Evolutionary conservation across 208 protist species (phyloP).

Genomic region (Balamuthia mandrillaris): DNA sequence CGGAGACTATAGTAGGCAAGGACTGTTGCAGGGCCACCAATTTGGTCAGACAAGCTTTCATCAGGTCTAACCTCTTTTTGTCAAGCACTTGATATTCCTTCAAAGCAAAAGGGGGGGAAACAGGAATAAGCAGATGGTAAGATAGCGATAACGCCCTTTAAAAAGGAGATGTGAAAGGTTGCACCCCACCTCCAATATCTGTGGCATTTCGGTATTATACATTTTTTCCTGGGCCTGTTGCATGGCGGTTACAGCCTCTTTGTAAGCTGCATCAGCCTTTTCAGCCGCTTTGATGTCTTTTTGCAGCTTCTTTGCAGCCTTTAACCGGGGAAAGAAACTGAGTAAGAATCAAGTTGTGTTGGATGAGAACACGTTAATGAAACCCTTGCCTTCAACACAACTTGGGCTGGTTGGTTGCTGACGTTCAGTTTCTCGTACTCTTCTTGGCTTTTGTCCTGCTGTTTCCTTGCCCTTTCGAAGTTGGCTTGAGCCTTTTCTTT

Average conservation of each 20-base stretch:
- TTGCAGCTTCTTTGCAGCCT: neutral
- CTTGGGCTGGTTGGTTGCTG: neutral
- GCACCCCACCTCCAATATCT: neutral
- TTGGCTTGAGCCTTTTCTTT: neutral
- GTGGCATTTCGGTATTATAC: constrained; percentile 8
- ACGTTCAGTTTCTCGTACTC: neutral
- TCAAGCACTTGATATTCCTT: too few relatives aligned
- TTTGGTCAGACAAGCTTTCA: too few relatives aligned
- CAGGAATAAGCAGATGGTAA: too few relatives aligned
- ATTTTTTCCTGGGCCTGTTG: neutral
- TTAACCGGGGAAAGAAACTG: too few relatives aligned
- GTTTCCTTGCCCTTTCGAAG: neutral
- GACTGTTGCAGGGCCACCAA: too few relatives aligned
- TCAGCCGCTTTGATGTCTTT: neutral
- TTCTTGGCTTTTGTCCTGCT: constrained; percentile 28
- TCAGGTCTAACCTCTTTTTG: too few relatives aligned
- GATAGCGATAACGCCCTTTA: too few relatives aligned
- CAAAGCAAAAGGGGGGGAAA: too few relatives aligned
- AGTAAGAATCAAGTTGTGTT: too few relatives aligned
- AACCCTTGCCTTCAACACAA: constrained; percentile 12
- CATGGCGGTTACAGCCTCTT: neutral
- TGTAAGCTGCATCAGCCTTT: neutral
- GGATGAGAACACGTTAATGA: too few relatives aligned
- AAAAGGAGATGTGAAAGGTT: too few relatives aligned
- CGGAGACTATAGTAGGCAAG: too few relatives aligned